Base-by-base conservation (phyloP, 805 yeast species). In the Ogataea parapolymorpha region DNA sequence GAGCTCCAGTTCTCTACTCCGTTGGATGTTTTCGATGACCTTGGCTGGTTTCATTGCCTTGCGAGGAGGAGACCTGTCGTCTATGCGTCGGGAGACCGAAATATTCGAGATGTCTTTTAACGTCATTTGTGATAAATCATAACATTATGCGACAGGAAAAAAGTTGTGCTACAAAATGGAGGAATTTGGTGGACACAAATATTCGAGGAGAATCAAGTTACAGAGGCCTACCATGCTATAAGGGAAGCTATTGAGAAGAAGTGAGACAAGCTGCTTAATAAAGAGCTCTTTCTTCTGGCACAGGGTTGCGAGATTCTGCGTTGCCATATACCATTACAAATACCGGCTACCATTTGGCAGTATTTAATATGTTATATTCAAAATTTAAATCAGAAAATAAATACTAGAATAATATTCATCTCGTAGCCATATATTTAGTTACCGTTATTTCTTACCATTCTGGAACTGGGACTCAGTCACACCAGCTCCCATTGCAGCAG, bases 401-500 rank as follows among this genome's bases (percentile, higher is more conserved):
- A 12, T 25, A 25, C n/a, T 10, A 25, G 6, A 2, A 25, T 25
- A 25, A 5, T 25, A 25, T 24, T 24, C n/a, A 25, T 5, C 26
- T 25, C 6, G 26, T 25, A 25, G 26, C 26, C 27, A 10, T 25
- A n/a, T 4, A 15, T 36, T 29, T 30, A 22, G 15, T 20, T 20
- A 22, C 23, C 18, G 11, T 15, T 20, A 22, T 23, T 28, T 32
- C 20, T 50, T 50, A 10, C 44, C 49, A 16, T 45, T 47, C 56
- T 84, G 85, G 72, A 91, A 91, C 70, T 91, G 98, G 54, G 85
- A 95, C 71, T 91, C 98, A 41, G 98, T 91, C 53, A 91, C 97
- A 72, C 98, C 98, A 48, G 83, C 83, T 61, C 97, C 97, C 97
- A 91, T 91, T 35, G 98, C 97, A 52, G 97, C 95, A 35, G 98